Evolutionary conservation across 768 basidiomycete species (phyloP).

Genomic region (Thelephora aurantiotincta): DNA sequence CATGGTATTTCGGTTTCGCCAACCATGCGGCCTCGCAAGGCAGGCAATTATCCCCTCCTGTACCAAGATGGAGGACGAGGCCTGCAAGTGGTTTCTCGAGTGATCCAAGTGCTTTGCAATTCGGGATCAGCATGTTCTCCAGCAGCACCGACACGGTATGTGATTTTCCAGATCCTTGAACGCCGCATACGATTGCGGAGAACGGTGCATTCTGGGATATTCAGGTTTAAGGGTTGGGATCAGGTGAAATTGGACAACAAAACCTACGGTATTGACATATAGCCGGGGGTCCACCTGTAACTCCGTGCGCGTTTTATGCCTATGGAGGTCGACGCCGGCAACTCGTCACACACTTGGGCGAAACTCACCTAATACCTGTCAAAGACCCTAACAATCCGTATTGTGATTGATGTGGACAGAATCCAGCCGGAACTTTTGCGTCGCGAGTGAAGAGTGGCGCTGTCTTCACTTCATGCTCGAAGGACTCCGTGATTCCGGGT

Average conservation of each 20-base stretch:
- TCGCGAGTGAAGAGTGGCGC: conserved; percentile 17
- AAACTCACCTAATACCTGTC: conserved; percentile 29
- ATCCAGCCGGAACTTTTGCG: conserved; percentile 11
- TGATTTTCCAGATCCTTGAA: conserved; percentile 66
- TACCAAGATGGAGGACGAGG: conserved; percentile 56
- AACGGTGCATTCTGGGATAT: conserved; percentile 49
- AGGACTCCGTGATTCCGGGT: neutral
- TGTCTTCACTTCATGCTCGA: conserved; percentile 13
- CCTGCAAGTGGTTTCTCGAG: conserved; percentile 43
- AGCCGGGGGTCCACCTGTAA: conserved; percentile 33
- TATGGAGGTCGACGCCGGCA: conserved; percentile 6
- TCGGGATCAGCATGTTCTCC: conserved; percentile 55
- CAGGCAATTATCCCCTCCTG: conserved; percentile 40
- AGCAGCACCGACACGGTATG: conserved; percentile 57
- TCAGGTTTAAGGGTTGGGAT: neutral
- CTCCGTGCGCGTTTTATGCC: conserved; percentile 21
- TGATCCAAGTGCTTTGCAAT: conserved; percentile 31
- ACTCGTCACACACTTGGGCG: neutral
- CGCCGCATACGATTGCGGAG: conserved; percentile 63
- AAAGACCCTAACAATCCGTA: conserved; percentile 50
- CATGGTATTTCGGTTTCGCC: conserved; percentile 18
- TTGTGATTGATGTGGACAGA: conserved; percentile 25
- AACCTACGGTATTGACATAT: conserved; percentile 50
- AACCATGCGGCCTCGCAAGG: conserved; percentile 61
- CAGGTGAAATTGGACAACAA: neutral